Percentiles rank a stretch among this genome's conserved stretches.
These are phyloP conservation scores for Pseudonectria buxi DNA, from an alignment of 2,329 filamentous ascomycete species.

Conservation along the genomic window DNA sequence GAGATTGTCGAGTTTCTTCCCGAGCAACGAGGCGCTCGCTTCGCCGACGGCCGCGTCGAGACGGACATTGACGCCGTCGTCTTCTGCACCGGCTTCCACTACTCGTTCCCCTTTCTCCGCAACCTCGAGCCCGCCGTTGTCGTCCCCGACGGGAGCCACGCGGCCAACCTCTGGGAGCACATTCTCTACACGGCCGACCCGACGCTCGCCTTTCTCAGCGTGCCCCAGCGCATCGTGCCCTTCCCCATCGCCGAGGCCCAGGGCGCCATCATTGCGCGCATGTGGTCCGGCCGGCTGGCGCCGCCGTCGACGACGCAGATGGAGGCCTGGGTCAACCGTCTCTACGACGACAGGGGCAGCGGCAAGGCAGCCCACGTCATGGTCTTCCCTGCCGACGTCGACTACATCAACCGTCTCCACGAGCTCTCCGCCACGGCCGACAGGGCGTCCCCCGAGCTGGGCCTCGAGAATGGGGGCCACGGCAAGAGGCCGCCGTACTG, in stretches of 20 bases:
- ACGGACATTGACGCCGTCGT: conserved; percentile 63
- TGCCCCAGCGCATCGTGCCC: conserved; percentile 64
- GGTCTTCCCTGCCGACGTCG: conserved; percentile 45
- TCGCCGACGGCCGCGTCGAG: conserved; percentile 57
- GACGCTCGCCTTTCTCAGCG: conserved; percentile 57
- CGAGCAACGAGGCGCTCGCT: conserved; percentile 47
- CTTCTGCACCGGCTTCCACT: conserved; percentile 84
- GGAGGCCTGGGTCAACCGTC: conserved; percentile 51
- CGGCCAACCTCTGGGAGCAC: conserved; percentile 65
- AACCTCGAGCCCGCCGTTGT: conserved; percentile 41
- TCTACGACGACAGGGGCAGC: conserved; percentile 44
- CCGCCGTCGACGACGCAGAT: conserved; percentile 52
- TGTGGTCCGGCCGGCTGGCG: conserved; percentile 55
- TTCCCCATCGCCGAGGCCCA: conserved; percentile 67
- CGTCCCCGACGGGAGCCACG: conserved; percentile 53
- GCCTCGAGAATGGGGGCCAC: conserved; percentile 29
- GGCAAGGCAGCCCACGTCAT: conserved; percentile 34
- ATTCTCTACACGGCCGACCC: conserved; percentile 60
- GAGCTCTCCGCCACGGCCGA: conserved; percentile 38
- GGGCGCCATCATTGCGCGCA: conserved; percentile 56
- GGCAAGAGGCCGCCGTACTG: conserved; percentile 34
- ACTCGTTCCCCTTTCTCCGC: conserved; percentile 65
- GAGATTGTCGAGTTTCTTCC: conserved; percentile 41
- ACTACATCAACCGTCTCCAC: conserved; percentile 54
- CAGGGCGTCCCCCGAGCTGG: conserved; percentile 8